Percentiles rank a stretch among this genome's conserved stretches.
Conservation (phyloP, 2,329 filamentous ascomycete species). For the Grosmannia clavigera region DNA sequence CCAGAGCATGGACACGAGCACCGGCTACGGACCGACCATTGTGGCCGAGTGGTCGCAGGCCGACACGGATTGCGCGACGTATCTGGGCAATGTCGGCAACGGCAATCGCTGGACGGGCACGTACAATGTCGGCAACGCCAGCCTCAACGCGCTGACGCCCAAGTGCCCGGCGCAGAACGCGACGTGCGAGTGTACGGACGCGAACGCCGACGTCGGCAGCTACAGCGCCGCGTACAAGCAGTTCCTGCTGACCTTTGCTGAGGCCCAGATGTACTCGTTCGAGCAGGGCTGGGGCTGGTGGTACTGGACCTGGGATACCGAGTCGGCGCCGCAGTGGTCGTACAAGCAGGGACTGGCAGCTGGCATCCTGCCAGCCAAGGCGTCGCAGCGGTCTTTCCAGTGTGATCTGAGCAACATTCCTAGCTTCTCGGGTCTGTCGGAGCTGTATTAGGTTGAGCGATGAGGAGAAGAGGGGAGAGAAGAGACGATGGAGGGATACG, state of each 20-base stretch:
- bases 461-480: neutral
- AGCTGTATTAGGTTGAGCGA: slow-evolving; percentile 29
- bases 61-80: slow-evolving; percentile 81
- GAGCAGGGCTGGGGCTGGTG: slow-evolving; percentile 95
- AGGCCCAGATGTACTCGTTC: slow-evolving; percentile 92
- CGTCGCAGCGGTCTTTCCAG: slow-evolving; percentile 57
- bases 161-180: slow-evolving; percentile 58
- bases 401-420: slow-evolving; percentile 45
- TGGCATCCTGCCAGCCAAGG: slow-evolving; percentile 67
- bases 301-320: slow-evolving; percentile 96
- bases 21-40: slow-evolving; percentile 84
- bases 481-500: neutral
- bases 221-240: slow-evolving; percentile 70
- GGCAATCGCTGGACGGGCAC: slow-evolving; percentile 91
- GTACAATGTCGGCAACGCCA: slow-evolving; percentile 52
- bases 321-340: slow-evolving; percentile 66
- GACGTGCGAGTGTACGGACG: slow-evolving; percentile 59
- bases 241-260: slow-evolving; percentile 80
- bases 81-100: slow-evolving; percentile 80
- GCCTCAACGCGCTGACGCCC: slow-evolving; percentile 51
- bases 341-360: slow-evolving; percentile 68
- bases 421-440: slow-evolving; percentile 37
- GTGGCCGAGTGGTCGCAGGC: slow-evolving; percentile 97
- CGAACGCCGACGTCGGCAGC: slow-evolving; percentile 57
- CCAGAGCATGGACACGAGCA: slow-evolving; percentile 56